Conservation (phyloP, 768 basidiomycete genomes). For the Amanita polypyramis region DNA sequence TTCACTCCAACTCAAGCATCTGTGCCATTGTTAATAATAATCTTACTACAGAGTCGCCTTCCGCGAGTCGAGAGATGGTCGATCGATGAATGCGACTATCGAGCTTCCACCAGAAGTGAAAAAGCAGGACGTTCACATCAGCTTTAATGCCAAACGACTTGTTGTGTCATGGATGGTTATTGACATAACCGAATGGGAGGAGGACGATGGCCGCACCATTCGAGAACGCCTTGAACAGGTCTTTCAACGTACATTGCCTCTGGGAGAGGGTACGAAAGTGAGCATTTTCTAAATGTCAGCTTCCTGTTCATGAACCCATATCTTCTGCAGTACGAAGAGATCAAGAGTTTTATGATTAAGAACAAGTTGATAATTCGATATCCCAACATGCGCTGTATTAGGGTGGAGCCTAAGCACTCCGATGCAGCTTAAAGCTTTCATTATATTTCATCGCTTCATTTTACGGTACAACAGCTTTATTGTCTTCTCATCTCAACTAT, state of each 20-base stretch:
- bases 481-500: not conserved
- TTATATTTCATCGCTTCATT: not conserved
- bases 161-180: slow-evolving; percentile 58
- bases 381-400: slow-evolving; percentile 44
- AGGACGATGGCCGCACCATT: slow-evolving; percentile 48
- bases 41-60: slow-evolving; percentile 43
- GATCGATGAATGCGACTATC: slow-evolving; percentile 60
- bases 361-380: slow-evolving; percentile 54
- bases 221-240: slow-evolving; percentile 55
- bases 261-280: slow-evolving; percentile 67
- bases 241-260: slow-evolving; percentile 55
- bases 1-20: slow-evolving; percentile 8
- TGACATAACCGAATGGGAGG: slow-evolving; percentile 48
- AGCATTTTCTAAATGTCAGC: slow-evolving; percentile 13
- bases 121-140: slow-evolving; percentile 70
- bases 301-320: not conserved
- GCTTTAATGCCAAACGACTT: slow-evolving; percentile 51
- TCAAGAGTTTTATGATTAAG: slow-evolving; percentile 56
- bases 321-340: slow-evolving; percentile 53
- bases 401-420: slow-evolving; percentile 22
- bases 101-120: slow-evolving; percentile 55
- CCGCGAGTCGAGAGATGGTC: slow-evolving; percentile 62
- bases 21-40: slow-evolving; percentile 9
- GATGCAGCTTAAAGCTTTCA: slow-evolving; percentile 1
- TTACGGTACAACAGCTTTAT: not conserved